Base-by-base conservation (phyloP, 148 eudicot genomes). In the Camellia granthamiana region DNA sequence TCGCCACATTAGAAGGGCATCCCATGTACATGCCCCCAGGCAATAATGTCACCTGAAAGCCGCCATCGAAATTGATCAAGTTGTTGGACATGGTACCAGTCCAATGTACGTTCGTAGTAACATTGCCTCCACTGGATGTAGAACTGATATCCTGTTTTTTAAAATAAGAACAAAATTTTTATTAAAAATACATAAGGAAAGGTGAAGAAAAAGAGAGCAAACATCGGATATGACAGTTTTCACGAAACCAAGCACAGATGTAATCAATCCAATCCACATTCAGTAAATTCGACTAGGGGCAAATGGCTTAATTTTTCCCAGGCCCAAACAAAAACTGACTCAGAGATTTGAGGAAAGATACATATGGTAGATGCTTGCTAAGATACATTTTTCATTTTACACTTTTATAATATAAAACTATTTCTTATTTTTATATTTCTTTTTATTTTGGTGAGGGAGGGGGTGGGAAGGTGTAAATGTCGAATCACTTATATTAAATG, bases 1-100 rank as follows among this genome's bases (percentile, higher is more conserved):
- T 89, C 10, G 90, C 83, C 4, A 94, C 63, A 74, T 94, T 87
- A 74, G 85, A 79, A 10, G 98, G 98, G 85, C 88, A 94, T 38
- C 98, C 98, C 95, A 94, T 89, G 88, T 94, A 94, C 88, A 94
- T 94, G 77, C 97, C 95, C 21, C 95, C 94, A 8, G 98, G 98
- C 74, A 94, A 75, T 71, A 94, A 81, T n/a, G 91, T 92, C 41
- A 87, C 49, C 85, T 92, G 95, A 78, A 77, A 94, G 46, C 98
- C 98, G 51, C 92, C 92, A 63, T 91, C 97, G 64, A 90, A 92
- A 43, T 74, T 85, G 80, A 94, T 83, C 81, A 88, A 47, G 81
- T 94, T 91, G 72, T 87, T 84, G 6, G 80, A 75, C 38, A 91
- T 76, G 64, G 84, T 84, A 72, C 98, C 98, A 5, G 84, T 88